Evolutionary conservation across 495 filamentous ascomycete genomes (phyloP).

Genomic region (Neurospora africana): DNA sequence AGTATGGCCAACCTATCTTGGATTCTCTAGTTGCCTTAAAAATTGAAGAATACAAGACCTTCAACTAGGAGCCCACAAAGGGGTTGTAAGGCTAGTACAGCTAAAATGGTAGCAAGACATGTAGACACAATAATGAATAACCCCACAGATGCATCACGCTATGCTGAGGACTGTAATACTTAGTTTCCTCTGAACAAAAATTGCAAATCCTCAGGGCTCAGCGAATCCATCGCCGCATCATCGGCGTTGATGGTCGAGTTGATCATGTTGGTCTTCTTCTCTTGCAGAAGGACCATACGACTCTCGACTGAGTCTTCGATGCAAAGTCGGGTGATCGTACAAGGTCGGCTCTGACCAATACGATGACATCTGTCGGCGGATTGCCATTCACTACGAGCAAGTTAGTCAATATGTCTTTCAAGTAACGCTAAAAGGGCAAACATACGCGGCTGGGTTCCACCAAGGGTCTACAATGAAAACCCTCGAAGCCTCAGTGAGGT

Average conservation of each 20-base stretch:
- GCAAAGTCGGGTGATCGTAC: constrained; percentile 84
- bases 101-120: neutral
- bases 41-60: neutral
- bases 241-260: constrained; percentile 91
- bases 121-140: neutral
- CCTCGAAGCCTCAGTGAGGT: constrained; percentile 83
- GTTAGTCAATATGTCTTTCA: neutral
- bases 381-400: constrained; percentile 64
- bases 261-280: constrained; percentile 96
- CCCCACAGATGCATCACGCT: neutral
- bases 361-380: constrained; percentile 93
- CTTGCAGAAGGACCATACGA: constrained; percentile 85
- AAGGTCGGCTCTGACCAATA: constrained; percentile 87
- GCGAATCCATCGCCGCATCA: constrained; percentile 72
- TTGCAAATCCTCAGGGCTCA: constrained; percentile 84
- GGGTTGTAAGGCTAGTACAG: neutral
- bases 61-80: neutral
- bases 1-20: neutral
- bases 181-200: constrained; percentile 72
- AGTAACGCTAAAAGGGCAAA: neutral
- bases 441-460: constrained; percentile 84
- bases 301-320: constrained; percentile 95
- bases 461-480: constrained; percentile 97
- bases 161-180: neutral
- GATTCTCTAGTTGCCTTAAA: neutral